Conservation (phyloP, 805 yeast species). For the Schizosaccharomyces cryophilus region DNA sequence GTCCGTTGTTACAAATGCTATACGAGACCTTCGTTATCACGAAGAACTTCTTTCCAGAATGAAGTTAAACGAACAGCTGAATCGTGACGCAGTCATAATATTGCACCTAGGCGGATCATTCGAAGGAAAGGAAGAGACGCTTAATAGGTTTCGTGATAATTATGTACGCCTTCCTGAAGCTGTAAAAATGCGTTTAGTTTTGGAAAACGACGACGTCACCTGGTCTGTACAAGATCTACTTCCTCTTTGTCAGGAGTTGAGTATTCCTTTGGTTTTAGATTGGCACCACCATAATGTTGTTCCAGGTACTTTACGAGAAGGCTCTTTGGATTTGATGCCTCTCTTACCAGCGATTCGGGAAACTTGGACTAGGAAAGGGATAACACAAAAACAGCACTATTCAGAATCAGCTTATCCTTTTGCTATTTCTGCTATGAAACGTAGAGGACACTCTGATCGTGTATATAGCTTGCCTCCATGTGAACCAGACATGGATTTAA, state of each 20-base stretch:
- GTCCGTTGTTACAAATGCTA: not conserved
- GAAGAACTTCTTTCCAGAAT: not conserved
- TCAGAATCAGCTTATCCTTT: not conserved
- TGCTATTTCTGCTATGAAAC: not conserved
- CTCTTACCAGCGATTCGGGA: not conserved
- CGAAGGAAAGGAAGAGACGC: slow-evolving; percentile 1
- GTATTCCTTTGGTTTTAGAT: slow-evolving; percentile 1
- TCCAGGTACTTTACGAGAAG: not conserved
- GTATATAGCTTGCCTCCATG: slow-evolving; percentile 2
- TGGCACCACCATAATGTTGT: slow-evolving; percentile 3
- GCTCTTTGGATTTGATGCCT: not conserved
- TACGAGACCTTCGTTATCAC: not conserved
- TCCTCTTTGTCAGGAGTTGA: slow-evolving; percentile 2
- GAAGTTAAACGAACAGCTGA: not conserved
- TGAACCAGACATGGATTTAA: not conserved
- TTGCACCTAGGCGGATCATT: slow-evolving; percentile 2
- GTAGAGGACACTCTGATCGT: slow-evolving; percentile 1
- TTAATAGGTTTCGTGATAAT: not conserved
- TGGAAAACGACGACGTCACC: slow-evolving; percentile 3
- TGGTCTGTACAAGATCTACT: slow-evolving; percentile 1
- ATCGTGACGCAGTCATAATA: slow-evolving; percentile 1
- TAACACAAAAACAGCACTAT: slow-evolving; percentile 2
- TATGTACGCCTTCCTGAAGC: slow-evolving; percentile 1
- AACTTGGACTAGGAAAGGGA: slow-evolving; percentile 1
- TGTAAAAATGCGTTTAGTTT: not conserved